Conservation (phyloP, 371 early-diverging fungal species). For the Massospora cicadina region DNA sequence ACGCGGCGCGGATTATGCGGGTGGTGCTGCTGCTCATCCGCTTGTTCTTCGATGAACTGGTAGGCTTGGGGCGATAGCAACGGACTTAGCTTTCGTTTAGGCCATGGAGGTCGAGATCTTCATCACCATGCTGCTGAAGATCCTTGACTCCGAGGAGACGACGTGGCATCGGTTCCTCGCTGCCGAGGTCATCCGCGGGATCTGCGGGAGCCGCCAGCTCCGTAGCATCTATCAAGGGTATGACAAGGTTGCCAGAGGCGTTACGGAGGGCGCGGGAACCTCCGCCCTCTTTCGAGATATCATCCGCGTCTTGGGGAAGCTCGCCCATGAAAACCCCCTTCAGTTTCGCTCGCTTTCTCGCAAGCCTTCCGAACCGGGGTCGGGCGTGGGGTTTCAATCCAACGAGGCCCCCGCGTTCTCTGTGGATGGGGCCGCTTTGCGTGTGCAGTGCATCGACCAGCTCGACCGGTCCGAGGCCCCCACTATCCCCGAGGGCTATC, state of each 20-base stretch:
- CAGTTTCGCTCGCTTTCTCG: constrained; percentile 20
- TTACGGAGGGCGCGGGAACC: constrained; percentile 22
- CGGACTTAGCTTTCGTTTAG: constrained; percentile 18
- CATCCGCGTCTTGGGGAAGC: constrained; percentile 49
- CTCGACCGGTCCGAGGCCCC: constrained; percentile 87
- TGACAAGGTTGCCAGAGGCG: constrained; percentile 26
- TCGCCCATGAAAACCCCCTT: constrained; percentile 63
- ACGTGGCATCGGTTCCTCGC: constrained; percentile 79
- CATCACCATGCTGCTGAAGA: constrained; percentile 66
- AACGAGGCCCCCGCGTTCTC: constrained; percentile 22
- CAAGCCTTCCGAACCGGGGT: constrained; percentile 16
- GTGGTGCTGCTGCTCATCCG: constrained; percentile 63
- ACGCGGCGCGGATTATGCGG: constrained; percentile 66
- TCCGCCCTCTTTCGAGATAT: constrained; percentile 67
- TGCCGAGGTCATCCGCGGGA: constrained; percentile 60
- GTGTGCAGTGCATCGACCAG: constrained; percentile 70
- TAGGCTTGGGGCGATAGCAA: constrained; percentile 16
- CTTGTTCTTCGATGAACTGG: constrained; percentile 53
- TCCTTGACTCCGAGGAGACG: constrained; percentile 49
- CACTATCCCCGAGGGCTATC: constrained; percentile 64
- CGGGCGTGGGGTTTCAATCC: constrained; percentile 13
- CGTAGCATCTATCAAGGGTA: constrained; percentile 51
- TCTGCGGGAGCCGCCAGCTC: constrained; percentile 39
- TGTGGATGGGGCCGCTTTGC: constrained; percentile 33
- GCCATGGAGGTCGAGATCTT: constrained; percentile 85